phyloP scores from a whole-genome alignment of 2,329 filamentous ascomycete species.

The Leptographium procerum region DNA sequence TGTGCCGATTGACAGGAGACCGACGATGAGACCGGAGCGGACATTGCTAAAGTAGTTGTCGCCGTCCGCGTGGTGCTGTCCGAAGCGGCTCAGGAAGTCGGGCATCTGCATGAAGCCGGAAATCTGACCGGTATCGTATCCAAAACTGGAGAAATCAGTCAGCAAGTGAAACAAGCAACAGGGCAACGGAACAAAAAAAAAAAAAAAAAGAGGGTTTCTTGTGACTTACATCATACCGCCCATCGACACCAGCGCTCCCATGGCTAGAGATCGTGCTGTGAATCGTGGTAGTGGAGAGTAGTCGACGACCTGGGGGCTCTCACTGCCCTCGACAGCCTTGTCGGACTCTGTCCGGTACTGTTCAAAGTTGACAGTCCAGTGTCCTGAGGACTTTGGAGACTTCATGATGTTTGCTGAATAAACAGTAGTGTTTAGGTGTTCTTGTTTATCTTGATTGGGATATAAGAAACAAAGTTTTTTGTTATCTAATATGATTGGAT shows the following conservation, averaged over 20 bases:
- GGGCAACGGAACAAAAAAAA: too few relatives aligned
- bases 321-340: neutral
- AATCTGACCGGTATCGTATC: slow-evolving; percentile 52
- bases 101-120: slow-evolving; percentile 36
- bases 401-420: neutral
- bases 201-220: neutral
- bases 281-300: slow-evolving; percentile 10
- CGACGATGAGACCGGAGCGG: slow-evolving; percentile 40
- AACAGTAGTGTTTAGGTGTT: neutral
- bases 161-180: too few relatives aligned
- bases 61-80: slow-evolving; percentile 28
- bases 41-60: slow-evolving; percentile 27
- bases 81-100: slow-evolving; percentile 48
- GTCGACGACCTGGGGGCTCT: slow-evolving; percentile 1
- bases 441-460: neutral
- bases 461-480: neutral
- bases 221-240: slow-evolving; percentile 10
- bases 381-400: neutral
- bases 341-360: slow-evolving; percentile 6
- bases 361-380: slow-evolving; percentile 7
- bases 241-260: slow-evolving; percentile 12
- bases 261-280: slow-evolving; percentile 4
- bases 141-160: slow-evolving; percentile 21
- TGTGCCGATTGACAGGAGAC: slow-evolving; percentile 43
- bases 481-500: neutral